These are phyloP conservation scores for Paraglomus occultum DNA, from an alignment of 192 early-diverging fungal species.

Conservation along the genomic window DNA sequence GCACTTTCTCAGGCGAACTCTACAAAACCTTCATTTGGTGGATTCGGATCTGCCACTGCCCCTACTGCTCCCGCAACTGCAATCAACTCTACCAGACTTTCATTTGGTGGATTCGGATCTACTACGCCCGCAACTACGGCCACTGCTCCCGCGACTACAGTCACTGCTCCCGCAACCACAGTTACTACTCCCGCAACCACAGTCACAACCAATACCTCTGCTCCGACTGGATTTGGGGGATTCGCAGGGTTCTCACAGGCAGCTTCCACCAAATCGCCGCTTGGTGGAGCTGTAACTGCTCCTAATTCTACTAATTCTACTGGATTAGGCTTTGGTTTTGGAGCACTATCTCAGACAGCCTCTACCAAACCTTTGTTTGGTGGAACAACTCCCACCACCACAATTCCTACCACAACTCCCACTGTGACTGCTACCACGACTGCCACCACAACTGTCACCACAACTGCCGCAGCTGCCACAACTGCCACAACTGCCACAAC, in stretches of 20 bases:
- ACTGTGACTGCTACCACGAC: conserved; percentile 34
- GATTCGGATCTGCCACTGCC: conserved; percentile 31
- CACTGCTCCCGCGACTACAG: conserved; percentile 5
- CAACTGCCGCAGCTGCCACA: conserved; percentile 7
- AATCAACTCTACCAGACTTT: too few species aligned
- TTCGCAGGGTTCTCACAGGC: not conserved
- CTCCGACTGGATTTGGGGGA: conserved; percentile 14
- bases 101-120: too few species aligned
- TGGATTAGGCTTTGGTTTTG: too few species aligned
- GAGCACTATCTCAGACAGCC: not conserved
- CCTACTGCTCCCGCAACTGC: not conserved
- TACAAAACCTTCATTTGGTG: conserved; percentile 20
- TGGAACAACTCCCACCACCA: not conserved
- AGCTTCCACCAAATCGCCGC: not conserved
- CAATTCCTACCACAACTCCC: conserved; percentile 12
- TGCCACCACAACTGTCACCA: conserved; percentile 6
- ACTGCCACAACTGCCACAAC: conserved; percentile 18
- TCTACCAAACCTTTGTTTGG: not conserved
- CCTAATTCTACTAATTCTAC: too few species aligned
- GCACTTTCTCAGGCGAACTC: conserved; percentile 29
- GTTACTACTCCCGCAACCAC: conserved; percentile 9
- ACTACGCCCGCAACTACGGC: not conserved
- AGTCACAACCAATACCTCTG: conserved; percentile 27
- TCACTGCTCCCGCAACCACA: not conserved
- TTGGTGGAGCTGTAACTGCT: not conserved